phyloP scores from a whole-genome alignment of 352 stramenopile species.

The Phytopythium kandeliae region DNA sequence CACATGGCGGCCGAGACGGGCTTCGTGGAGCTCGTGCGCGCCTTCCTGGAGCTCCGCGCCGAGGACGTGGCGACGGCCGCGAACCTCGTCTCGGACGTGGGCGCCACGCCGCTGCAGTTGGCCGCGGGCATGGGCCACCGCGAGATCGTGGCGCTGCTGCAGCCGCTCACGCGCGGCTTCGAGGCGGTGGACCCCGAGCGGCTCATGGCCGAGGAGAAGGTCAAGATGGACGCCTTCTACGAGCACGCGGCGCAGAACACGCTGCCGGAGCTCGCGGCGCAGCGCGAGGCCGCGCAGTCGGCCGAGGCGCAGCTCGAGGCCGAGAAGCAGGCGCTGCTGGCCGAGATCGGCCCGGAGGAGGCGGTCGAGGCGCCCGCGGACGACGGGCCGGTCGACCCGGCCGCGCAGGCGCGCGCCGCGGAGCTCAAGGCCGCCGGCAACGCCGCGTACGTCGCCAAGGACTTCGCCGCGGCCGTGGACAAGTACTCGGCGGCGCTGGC shows the following conservation, averaged over 20 bases:
- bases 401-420: constrained; percentile 28
- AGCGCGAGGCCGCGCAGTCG: constrained; percentile 13
- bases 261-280: constrained; percentile 8
- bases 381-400: constrained; percentile 33
- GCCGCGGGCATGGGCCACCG: constrained; percentile 66
- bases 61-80: constrained; percentile 45
- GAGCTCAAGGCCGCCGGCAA: constrained; percentile 67
- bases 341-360: constrained; percentile 32
- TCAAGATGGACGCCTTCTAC: constrained; percentile 55
- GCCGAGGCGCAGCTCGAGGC: constrained; percentile 31
- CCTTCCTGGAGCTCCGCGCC: constrained; percentile 39
- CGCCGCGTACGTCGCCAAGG: constrained; percentile 59
- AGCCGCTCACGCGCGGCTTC: constrained; percentile 61
- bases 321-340: constrained; percentile 33
- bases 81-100: constrained; percentile 54
- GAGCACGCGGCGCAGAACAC: constrained; percentile 35
- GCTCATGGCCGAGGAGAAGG: constrained; percentile 60
- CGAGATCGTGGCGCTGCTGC: constrained; percentile 54
- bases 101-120: constrained; percentile 63
- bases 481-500: constrained; percentile 62
- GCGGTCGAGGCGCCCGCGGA: constrained; percentile 40
- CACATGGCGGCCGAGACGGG: constrained; percentile 77
- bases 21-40: constrained; percentile 49
- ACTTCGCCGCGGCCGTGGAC: constrained; percentile 42
- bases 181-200: constrained; percentile 41